Evolutionary conservation across 768 basidiomycete species (phyloP).

Genomic region (Xerocomellus intermedius): DNA sequence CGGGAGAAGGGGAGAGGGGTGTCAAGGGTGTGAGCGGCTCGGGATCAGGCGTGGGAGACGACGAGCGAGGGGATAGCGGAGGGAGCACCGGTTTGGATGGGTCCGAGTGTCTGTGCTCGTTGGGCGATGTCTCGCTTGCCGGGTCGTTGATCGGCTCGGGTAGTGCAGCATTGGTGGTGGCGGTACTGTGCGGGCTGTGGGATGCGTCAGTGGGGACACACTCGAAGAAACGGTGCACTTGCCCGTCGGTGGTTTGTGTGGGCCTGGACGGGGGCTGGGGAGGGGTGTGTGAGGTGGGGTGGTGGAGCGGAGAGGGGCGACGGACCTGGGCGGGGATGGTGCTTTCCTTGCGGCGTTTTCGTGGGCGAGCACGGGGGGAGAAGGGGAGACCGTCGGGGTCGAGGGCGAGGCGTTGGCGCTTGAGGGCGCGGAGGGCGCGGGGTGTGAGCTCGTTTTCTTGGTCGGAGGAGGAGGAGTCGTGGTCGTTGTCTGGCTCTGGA

Average conservation of each 20-base stretch:
- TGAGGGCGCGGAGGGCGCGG: constrained; percentile 35
- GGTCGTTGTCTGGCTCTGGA: constrained; percentile 19
- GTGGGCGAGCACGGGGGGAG: constrained; percentile 8
- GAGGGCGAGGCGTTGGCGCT: constrained; percentile 32
- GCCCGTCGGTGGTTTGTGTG: neutral
- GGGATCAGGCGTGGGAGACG: neutral
- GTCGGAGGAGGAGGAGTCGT: constrained; percentile 21
- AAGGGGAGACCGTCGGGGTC: constrained; percentile 30
- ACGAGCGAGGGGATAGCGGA: neutral
- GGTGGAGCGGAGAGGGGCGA: neutral
- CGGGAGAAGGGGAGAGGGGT: constrained; percentile 23
- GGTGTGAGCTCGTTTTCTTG: constrained; percentile 33
- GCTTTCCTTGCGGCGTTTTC: constrained; percentile 26
- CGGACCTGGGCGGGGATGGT: neutral
- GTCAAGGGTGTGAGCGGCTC: constrained; percentile 22
- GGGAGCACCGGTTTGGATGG: neutral
- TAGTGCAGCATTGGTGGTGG: constrained; percentile 1
- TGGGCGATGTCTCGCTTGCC: neutral
- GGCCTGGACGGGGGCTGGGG: constrained; percentile 14
- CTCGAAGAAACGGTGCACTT: neutral
- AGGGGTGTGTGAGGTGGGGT: neutral
- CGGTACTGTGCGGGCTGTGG: constrained; percentile 1
- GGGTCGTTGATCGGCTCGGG: constrained; percentile 4
- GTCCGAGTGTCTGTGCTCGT: neutral
- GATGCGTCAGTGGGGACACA: neutral